phyloP scores from a whole-genome alignment of 345 rosid genomes.

The Citrus trifoliata region DNA sequence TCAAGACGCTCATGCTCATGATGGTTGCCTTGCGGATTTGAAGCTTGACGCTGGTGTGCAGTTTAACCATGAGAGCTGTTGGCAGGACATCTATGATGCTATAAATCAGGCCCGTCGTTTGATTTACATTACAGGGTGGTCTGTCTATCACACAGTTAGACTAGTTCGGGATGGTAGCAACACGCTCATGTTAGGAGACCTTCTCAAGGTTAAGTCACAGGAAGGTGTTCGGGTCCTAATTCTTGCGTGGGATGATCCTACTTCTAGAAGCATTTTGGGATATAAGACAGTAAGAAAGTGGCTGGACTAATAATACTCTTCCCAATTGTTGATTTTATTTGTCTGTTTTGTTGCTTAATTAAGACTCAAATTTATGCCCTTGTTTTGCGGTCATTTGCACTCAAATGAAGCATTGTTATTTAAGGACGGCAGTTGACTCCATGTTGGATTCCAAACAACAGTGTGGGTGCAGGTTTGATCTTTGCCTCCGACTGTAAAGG shows the following conservation, averaged over 20 bases:
- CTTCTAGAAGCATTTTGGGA: slow-evolving; percentile 73
- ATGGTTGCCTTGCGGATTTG: slow-evolving; percentile 52
- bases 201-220: slow-evolving; percentile 82
- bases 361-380: not conserved
- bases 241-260: slow-evolving; percentile 97
- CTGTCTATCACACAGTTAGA: slow-evolving; percentile 62
- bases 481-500: not conserved
- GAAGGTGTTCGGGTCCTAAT: slow-evolving; percentile 95
- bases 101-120: slow-evolving; percentile 76
- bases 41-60: slow-evolving; percentile 49
- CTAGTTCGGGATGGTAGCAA: slow-evolving; percentile 54
- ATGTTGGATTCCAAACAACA: slow-evolving; percentile 8
- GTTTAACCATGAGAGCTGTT: slow-evolving; percentile 60
- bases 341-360: slow-evolving; percentile 2
- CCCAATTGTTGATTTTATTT: not conserved
- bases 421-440: slow-evolving; percentile 1
- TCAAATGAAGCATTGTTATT: slow-evolving; percentile 17
- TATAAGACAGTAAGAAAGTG: slow-evolving; percentile 53
- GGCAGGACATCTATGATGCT: slow-evolving; percentile 75
- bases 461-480: slow-evolving; percentile 17
- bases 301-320: not conserved
- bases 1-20: slow-evolving; percentile 90
- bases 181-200: slow-evolving; percentile 56
- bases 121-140: slow-evolving; percentile 90
- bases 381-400: not conserved